Base-by-base conservation (phyloP, 2,329 filamentous ascomycete genomes). In the Cylindrodendrum hubeiense region DNA sequence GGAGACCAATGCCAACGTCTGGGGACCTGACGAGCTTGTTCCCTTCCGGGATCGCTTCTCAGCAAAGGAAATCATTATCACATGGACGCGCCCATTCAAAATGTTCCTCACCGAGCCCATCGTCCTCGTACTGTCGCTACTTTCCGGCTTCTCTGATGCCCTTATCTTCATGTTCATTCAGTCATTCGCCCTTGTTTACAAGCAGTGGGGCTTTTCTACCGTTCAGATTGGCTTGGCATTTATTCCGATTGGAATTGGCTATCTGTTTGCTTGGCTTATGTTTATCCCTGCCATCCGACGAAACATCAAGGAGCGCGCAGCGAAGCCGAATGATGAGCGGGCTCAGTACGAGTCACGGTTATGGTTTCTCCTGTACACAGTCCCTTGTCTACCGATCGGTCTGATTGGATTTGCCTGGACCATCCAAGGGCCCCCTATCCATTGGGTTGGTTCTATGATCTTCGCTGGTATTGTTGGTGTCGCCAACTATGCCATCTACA, bases 111-210 rank as follows among this genome's bases (percentile, higher is more conserved):
- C 88, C 1, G 92, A 94, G 79, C 91, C 92, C 4, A 94, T 94
- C 62, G 91, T 93, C 12, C 81, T 91, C 17, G 87, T 86, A 39
- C 82, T 93, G 5, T 93, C 91, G 1, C 84, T 93, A 1, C 87
- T 93, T 5, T 90, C 87, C 3, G 91, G 91, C 33, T 93, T 93
- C 82, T 89, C 87, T 10, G 91, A 93, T 64, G 90, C 90, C 3
- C 85, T 94, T 4, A 93, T 93, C 79, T 94, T 93, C 82, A 92
- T 92, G 83, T 92, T 91, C 76, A 88, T 93, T 58, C 90, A 93
- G 76, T 91, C 89, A 0, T 94, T 93, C 70, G 79, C 82, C 0
- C 82, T 92, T 2, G 91, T 94, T 2, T 92, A 92, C 72, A 78
- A 82, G 17, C 89, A 93, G 73, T 94, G 90, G 90, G 73, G 79